Percentiles rank a stretch among this genome's conserved stretches.
Evolutionary conservation across 2,329 filamentous ascomycete genomes (phyloP).

Genomic region (Beauveria asiatica): DNA sequence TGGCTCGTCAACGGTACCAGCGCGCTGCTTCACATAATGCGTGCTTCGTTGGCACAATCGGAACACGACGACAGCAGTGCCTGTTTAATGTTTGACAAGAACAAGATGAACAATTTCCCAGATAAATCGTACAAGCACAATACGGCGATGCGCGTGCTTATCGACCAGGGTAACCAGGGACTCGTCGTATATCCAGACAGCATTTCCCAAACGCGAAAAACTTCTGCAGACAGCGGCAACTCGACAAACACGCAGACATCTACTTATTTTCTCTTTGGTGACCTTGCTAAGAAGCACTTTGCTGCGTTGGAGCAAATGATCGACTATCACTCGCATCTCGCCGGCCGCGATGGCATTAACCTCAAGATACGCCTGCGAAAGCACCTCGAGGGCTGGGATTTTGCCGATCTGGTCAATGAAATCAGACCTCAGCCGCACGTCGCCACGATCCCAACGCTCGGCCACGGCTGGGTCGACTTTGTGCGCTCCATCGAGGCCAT

Average conservation of each 20-base stretch:
- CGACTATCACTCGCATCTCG: slow-evolving; percentile 16
- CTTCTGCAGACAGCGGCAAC: background rate
- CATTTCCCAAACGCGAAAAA: background rate
- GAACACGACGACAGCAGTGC: background rate
- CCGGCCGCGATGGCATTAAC: slow-evolving; percentile 10
- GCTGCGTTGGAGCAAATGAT: slow-evolving; percentile 18
- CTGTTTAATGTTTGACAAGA: background rate
- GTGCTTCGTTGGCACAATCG: slow-evolving; percentile 12
- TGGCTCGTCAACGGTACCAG: slow-evolving; percentile 23
- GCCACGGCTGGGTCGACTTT: slow-evolving; percentile 20
- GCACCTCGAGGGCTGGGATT: slow-evolving; percentile 24
- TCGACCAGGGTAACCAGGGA: background rate
- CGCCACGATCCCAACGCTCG: slow-evolving; percentile 10
- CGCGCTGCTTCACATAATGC: slow-evolving; percentile 18
- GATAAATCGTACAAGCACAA: background rate
- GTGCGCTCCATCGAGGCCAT: slow-evolving; percentile 15
- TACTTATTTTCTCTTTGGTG: slow-evolving; percentile 9
- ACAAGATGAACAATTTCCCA: background rate
- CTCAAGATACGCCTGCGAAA: slow-evolving; percentile 10
- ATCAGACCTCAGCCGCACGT: slow-evolving; percentile 15
- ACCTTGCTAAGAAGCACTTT: slow-evolving; percentile 16
- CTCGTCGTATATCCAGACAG: background rate
- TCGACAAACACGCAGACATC: background rate
- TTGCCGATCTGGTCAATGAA: slow-evolving; percentile 17
- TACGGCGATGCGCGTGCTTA: background rate